Conservation (phyloP, 176 grass and related monocot species). For the Zizania latifolia region DNA sequence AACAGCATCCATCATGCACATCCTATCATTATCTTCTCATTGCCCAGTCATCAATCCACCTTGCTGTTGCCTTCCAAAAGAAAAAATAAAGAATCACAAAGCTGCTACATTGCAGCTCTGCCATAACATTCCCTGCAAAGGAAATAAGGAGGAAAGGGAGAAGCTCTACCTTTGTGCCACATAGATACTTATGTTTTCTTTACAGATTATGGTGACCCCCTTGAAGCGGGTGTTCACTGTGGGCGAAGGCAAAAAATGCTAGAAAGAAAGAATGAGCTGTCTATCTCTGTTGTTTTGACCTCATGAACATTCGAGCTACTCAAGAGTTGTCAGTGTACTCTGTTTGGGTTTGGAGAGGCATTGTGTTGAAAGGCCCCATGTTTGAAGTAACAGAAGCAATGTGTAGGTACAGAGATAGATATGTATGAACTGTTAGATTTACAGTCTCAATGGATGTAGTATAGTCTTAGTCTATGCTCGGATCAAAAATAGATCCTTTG, state of each 20-base stretch:
- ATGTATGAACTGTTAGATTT: conserved; percentile 4
- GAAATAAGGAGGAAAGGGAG: not conserved
- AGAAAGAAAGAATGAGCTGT: not conserved
- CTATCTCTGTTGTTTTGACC: conserved; percentile 21
- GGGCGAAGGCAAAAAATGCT: not conserved
- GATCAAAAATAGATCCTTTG: not conserved
- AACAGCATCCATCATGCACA: conserved; percentile 19
- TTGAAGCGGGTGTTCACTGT: no score
- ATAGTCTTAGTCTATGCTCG: not conserved
- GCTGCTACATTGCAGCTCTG: not conserved
- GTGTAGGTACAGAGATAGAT: not conserved
- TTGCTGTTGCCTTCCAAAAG: not conserved
- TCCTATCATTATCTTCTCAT: not conserved
- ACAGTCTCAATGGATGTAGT: not conserved
- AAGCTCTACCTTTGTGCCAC: not conserved
- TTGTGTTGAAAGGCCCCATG: conserved; percentile 37
- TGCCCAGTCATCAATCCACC: not conserved
- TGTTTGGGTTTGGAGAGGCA: conserved; percentile 26
- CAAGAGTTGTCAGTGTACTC: not conserved
- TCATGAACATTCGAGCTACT: not conserved
- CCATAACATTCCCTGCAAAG: not conserved
- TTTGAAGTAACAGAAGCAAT: conserved; percentile 22
- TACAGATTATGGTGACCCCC: not conserved
- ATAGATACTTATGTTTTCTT: conserved; percentile 9
- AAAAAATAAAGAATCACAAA: not conserved